These are phyloP conservation scores for Trichaptum fuscoviolaceum DNA, from an alignment of 768 basidiomycete genomes.

Conservation along the genomic window DNA sequence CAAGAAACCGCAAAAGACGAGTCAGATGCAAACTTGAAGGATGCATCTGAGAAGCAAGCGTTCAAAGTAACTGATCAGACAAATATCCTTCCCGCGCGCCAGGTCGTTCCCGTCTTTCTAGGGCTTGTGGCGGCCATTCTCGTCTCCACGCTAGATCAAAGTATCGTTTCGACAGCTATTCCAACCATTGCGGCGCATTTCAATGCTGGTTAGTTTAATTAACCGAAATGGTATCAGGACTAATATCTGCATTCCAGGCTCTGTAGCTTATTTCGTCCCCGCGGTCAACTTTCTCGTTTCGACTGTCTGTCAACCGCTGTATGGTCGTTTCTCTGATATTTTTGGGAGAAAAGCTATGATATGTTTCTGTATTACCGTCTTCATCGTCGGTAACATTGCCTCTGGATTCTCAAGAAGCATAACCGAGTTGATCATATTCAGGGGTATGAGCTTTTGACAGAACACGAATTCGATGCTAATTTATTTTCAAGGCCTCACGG, in stretches of 20 bases:
- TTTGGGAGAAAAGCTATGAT: slow-evolving; percentile 62
- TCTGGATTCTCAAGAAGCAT: slow-evolving; percentile 65
- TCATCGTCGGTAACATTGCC: slow-evolving; percentile 59
- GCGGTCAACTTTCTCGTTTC: slow-evolving; percentile 66
- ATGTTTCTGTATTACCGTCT: slow-evolving; percentile 50
- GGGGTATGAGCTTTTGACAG: slow-evolving; percentile 35
- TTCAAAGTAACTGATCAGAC: slow-evolving; percentile 61
- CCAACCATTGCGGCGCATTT: slow-evolving; percentile 65
- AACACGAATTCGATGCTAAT: background rate
- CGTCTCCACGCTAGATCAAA: slow-evolving; percentile 62
- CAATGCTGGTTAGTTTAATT: slow-evolving; percentile 31
- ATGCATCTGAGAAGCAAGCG: background rate
- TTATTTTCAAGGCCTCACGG: slow-evolving; percentile 28
- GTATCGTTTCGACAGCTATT: slow-evolving; percentile 70
- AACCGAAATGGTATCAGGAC: background rate
- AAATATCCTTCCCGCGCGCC: slow-evolving; percentile 62
- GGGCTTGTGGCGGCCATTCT: slow-evolving; percentile 57
- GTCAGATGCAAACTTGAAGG: background rate
- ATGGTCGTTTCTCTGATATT: slow-evolving; percentile 61
- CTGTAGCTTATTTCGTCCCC: slow-evolving; percentile 65
- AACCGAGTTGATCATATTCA: slow-evolving; percentile 61
- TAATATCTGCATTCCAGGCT: slow-evolving; percentile 25
- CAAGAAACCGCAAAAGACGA: background rate
- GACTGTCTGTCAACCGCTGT: slow-evolving; percentile 54
- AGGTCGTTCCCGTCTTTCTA: slow-evolving; percentile 56